Conservation (phyloP, 2,329 filamentous ascomycete species). For the Arachnomyces sp. region DNA sequence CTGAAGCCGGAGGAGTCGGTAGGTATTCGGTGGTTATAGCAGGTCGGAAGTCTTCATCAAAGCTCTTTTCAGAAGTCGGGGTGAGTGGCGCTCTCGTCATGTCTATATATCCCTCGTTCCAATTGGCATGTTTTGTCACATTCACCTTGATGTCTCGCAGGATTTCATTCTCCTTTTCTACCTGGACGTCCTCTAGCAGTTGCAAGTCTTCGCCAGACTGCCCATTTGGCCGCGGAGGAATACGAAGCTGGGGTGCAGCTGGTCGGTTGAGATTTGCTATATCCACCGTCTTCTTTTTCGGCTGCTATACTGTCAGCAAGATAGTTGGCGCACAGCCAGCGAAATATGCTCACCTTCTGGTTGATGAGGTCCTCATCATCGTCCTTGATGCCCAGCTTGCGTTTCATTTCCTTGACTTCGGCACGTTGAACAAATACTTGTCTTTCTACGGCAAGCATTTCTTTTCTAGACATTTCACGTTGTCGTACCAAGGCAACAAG, state of each 20-base stretch:
- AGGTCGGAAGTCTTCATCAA: slow-evolving; percentile 59
- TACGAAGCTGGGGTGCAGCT: slow-evolving; percentile 58
- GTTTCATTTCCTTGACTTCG: slow-evolving; percentile 79
- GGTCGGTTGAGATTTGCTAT: slow-evolving; percentile 54
- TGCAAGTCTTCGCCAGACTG: slow-evolving; percentile 74
- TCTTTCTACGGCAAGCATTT: slow-evolving; percentile 67
- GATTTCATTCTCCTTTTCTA: slow-evolving; percentile 75
- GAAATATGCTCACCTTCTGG: slow-evolving; percentile 62
- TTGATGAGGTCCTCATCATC: slow-evolving; percentile 94
- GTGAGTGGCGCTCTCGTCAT: slow-evolving; percentile 78
- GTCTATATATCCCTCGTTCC: slow-evolving; percentile 87
- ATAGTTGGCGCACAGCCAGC: slow-evolving; percentile 25
- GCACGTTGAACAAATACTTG: slow-evolving; percentile 75
- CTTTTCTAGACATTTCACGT: slow-evolving; percentile 71
- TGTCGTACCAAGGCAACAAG: slow-evolving; percentile 70
- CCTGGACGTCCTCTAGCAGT: slow-evolving; percentile 65
- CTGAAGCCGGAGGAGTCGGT: slow-evolving; percentile 44
- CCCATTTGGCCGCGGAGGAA: slow-evolving; percentile 62
- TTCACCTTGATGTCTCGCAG: slow-evolving; percentile 77
- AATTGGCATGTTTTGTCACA: slow-evolving; percentile 78
- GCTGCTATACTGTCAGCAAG: slow-evolving; percentile 44
- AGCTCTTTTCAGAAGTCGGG: slow-evolving; percentile 60
- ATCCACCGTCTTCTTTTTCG: slow-evolving; percentile 63
- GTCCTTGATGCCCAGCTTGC: slow-evolving; percentile 78
- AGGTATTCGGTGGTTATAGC: slow-evolving; percentile 61